These are phyloP conservation scores for Triticum turgidum DNA, from an alignment of 176 grass and related monocot species.

Conservation along the genomic window DNA sequence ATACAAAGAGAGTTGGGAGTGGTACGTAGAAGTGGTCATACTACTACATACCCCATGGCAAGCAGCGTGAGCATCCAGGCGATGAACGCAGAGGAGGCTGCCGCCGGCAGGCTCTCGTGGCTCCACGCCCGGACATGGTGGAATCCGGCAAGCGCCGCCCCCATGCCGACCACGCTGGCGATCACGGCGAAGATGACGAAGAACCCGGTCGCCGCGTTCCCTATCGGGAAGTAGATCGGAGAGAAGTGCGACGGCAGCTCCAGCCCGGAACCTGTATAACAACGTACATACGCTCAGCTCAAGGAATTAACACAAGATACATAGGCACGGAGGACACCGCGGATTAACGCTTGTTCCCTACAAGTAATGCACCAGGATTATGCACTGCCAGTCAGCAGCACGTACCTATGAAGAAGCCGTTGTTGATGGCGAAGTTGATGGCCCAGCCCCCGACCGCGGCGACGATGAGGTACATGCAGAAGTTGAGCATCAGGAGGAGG, in stretches of 20 bases:
- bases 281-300: not conserved
- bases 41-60: constrained; percentile 70
- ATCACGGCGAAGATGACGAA: constrained; percentile 85
- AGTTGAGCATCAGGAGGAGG: constrained; percentile 79
- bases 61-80: constrained; percentile 93
- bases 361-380: not conserved
- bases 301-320: not conserved
- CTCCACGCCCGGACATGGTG: constrained; percentile 60
- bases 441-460: constrained; percentile 87
- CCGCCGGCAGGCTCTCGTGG: constrained; percentile 63
- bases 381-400: not conserved
- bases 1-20: no score
- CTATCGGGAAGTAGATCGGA: constrained; percentile 88
- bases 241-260: constrained; percentile 77
- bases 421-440: constrained; percentile 77
- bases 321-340: no score
- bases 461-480: constrained; percentile 88
- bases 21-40: no score
- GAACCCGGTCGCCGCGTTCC: constrained; percentile 89
- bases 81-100: constrained; percentile 60
- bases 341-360: not conserved
- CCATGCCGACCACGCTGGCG: constrained; percentile 76
- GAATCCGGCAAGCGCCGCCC: constrained; percentile 67
- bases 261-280: constrained; percentile 37
- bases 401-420: constrained; percentile 67